Conservation (phyloP, 2,329 filamentous ascomycete genomes). For the Akanthomyces dipterigenus region DNA sequence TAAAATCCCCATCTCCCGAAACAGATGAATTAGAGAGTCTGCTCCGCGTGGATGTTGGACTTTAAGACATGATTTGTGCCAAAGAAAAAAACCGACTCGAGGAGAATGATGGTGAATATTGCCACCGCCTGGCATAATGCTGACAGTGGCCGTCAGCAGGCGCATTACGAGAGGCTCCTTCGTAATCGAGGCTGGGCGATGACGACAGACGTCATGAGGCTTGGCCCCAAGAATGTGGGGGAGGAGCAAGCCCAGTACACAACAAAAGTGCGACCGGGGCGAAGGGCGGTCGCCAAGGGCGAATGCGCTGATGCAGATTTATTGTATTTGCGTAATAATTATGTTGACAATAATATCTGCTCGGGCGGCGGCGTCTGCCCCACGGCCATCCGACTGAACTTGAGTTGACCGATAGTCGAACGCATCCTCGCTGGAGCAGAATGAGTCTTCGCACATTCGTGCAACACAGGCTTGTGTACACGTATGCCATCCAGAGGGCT, state of each 20-base stretch:
- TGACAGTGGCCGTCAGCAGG: constrained; percentile 3
- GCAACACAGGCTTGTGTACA: background rate
- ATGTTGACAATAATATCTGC: background rate
- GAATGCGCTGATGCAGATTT: background rate
- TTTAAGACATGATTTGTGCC: too few relatives aligned
- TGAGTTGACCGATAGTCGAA: background rate
- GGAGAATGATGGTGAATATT: background rate
- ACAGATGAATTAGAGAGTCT: too few relatives aligned
- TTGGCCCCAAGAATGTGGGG: background rate
- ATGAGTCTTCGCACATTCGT: background rate
- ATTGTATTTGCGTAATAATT: background rate
- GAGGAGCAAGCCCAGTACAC: background rate
- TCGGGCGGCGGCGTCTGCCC: background rate
- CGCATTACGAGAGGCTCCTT: background rate
- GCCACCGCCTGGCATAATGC: background rate
- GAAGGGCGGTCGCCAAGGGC: background rate
- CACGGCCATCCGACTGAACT: background rate
- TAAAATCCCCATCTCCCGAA: background rate
- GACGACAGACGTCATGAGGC: constrained; percentile 11
- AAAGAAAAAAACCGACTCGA: background rate
- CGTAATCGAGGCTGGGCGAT: constrained; percentile 9
- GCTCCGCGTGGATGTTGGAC: too few relatives aligned
- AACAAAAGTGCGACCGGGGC: constrained; percentile 1
- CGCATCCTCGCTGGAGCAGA: background rate
- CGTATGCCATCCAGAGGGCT: background rate